These are phyloP conservation scores for Lactuca sativa DNA, from an alignment of 129 eudicot genomes.

Conservation along the genomic window DNA sequence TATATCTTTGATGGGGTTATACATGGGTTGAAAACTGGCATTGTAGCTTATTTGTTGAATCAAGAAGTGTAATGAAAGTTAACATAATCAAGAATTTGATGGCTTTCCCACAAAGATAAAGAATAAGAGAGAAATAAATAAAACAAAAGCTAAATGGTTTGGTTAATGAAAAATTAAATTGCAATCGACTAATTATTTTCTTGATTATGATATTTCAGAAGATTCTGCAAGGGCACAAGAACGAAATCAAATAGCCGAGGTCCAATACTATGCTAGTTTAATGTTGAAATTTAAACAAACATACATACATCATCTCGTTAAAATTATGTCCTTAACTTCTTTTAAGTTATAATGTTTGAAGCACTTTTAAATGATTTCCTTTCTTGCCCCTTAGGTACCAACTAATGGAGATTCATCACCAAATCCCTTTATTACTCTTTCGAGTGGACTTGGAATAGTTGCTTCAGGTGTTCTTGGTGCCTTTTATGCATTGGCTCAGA, in stretches of 20 bases:
- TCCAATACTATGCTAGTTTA: constrained; percentile 28
- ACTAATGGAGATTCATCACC: constrained; percentile 45
- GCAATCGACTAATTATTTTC: constrained; percentile 9
- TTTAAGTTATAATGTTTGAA: not conserved
- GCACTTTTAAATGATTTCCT: constrained; percentile 23
- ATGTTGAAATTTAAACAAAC: constrained; percentile 4
- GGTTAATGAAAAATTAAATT: not conserved
- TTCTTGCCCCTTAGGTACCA: constrained; percentile 35
- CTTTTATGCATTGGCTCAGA: constrained; percentile 67
- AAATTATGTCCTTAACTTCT: not conserved
- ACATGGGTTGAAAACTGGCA: constrained; percentile 12
- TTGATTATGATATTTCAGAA: constrained; percentile 49
- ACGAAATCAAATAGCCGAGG: constrained; percentile 54
- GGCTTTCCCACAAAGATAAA: not conserved
- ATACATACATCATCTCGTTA: not conserved
- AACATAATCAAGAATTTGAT: constrained; percentile 20
- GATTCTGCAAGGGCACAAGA: constrained; percentile 39
- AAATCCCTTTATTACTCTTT: constrained; percentile 61
- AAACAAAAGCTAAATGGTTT: not conserved
- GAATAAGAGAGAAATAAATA: not conserved
- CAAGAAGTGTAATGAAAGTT: constrained; percentile 6
- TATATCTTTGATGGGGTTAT: not conserved
- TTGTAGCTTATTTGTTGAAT: not conserved
- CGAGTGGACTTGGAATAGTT: constrained; percentile 68
- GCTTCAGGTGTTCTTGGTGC: constrained; percentile 83